Conservation (phyloP, 345 rosid genomes). For the Bruguiera gymnorhiza region DNA sequence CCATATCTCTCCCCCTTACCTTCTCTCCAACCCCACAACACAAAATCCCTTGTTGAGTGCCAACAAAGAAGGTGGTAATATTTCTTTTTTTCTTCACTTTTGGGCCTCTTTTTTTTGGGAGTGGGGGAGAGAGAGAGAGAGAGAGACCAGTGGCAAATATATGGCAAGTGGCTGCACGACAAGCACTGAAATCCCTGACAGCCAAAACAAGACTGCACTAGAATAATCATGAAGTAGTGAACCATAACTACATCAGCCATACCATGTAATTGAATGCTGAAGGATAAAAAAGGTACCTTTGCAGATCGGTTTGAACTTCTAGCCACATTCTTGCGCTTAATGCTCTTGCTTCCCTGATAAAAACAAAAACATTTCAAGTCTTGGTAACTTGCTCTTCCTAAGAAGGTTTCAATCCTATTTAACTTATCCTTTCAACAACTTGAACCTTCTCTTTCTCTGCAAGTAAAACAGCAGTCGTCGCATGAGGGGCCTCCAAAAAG, state of each 20-base stretch:
- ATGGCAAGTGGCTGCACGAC: no score
- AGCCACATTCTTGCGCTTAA: slow-evolving; percentile 64
- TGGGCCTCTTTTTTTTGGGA: no score
- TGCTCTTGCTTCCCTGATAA: slow-evolving; percentile 53
- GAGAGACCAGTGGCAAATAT: no score
- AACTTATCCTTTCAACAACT: not conserved
- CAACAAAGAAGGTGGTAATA: no score
- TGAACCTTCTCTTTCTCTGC: slow-evolving; percentile 73
- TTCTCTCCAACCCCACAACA: no score
- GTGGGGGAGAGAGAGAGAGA: no score
- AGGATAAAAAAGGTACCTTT: slow-evolving; percentile 45
- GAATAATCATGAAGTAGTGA: no score
- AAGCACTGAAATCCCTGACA: no score
- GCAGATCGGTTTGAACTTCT: slow-evolving; percentile 51
- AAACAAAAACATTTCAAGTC: slow-evolving; percentile 4
- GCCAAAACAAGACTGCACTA: no score
- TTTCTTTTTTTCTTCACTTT: no score
- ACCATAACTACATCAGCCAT: not conserved
- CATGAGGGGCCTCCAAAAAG: slow-evolving; percentile 79
- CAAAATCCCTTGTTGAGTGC: no score
- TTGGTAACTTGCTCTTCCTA: not conserved
- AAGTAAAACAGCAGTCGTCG: slow-evolving; percentile 56
- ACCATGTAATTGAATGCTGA: not conserved
- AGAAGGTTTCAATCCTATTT: not conserved
- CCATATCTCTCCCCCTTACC: no score